Conservation (phyloP, 2,329 filamentous ascomycete species). For the Fusarium coffeatum region DNA sequence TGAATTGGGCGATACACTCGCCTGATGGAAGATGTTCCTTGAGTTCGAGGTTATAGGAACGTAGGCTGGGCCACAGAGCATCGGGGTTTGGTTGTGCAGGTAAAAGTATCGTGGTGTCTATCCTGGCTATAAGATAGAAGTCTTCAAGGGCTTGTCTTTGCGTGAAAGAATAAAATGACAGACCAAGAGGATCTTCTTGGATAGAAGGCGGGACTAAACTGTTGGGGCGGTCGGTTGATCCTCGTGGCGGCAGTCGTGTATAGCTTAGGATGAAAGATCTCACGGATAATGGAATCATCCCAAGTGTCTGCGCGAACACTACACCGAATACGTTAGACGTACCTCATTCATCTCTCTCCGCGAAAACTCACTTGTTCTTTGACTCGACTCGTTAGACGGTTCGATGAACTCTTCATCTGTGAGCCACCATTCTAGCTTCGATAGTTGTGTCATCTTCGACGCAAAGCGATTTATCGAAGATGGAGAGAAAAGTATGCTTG, state of each 20-base stretch:
- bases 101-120: slow-evolving; percentile 20
- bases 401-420: slow-evolving; percentile 11
- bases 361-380: slow-evolving; percentile 14
- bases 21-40: slow-evolving; percentile 10
- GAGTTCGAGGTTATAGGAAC: not conserved
- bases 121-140: slow-evolving; percentile 13
- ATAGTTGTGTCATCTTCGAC: slow-evolving; percentile 11
- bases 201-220: not conserved
- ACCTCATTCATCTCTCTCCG: accelerated
- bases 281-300: not conserved
- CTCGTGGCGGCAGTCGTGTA: not conserved
- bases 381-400: not conserved
- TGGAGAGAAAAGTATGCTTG: slow-evolving; percentile 13
- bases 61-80: slow-evolving; percentile 3
- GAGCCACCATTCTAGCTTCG: slow-evolving; percentile 6
- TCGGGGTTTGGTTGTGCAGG: not conserved
- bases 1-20: slow-evolving; percentile 3
- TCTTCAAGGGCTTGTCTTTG: slow-evolving; percentile 1
- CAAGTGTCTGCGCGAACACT: slow-evolving; percentile 17
- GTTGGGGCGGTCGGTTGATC: not conserved
- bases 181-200: slow-evolving; percentile 4
- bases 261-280: slow-evolving; percentile 8
- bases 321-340: not conserved
- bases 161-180: not conserved
- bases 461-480: slow-evolving; percentile 3